Evolutionary conservation across 768 basidiomycete genomes (phyloP).

Genomic region (Phylloporus scabripes): DNA sequence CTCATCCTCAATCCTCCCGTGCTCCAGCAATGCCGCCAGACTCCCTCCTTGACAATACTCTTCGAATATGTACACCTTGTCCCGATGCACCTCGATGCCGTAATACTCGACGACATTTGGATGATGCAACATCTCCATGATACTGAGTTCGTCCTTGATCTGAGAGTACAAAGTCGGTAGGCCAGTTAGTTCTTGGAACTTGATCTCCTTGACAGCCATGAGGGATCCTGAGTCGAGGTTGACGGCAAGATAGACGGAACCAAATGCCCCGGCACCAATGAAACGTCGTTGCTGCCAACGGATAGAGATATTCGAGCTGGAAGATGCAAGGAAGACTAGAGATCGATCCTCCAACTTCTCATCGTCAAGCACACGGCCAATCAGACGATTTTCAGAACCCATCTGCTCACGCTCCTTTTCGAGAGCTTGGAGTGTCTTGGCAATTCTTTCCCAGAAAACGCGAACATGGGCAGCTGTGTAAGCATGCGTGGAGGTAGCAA

Average conservation of each 20-base stretch:
- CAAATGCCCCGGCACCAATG: conserved; percentile 98
- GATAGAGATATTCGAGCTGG: conserved; percentile 92
- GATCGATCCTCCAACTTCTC: conserved; percentile 93
- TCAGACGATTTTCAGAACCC: conserved; percentile 63
- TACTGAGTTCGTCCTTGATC: conserved; percentile 91
- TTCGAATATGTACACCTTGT: conserved; percentile 98
- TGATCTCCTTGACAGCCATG: conserved; percentile 99
- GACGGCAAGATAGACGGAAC: conserved; percentile 98
- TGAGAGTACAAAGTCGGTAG: conserved; percentile 84
- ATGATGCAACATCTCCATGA: conserved; percentile 98
- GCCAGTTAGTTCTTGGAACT: conserved; percentile 89
- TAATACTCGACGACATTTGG: conserved; percentile 98
- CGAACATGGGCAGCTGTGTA: conserved; percentile 63
- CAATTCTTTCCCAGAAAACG: conserved; percentile 68
- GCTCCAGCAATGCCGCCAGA: conserved; percentile 80
- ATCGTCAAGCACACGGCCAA: conserved; percentile 91
- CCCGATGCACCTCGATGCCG: conserved; percentile 97
- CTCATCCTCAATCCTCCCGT: conserved; percentile 95
- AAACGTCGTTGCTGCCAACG: conserved; percentile 98
- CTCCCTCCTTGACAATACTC: conserved; percentile 98
- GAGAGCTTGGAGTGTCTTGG: conserved; percentile 53
- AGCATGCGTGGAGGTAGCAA: conserved; percentile 31
- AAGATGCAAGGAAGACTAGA: conserved; percentile 89
- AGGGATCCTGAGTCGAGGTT: conserved; percentile 93
- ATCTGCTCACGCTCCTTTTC: conserved; percentile 59